These are phyloP conservation scores for Agrocybe pediades DNA, from an alignment of 768 basidiomycete species.

Conservation along the genomic window DNA sequence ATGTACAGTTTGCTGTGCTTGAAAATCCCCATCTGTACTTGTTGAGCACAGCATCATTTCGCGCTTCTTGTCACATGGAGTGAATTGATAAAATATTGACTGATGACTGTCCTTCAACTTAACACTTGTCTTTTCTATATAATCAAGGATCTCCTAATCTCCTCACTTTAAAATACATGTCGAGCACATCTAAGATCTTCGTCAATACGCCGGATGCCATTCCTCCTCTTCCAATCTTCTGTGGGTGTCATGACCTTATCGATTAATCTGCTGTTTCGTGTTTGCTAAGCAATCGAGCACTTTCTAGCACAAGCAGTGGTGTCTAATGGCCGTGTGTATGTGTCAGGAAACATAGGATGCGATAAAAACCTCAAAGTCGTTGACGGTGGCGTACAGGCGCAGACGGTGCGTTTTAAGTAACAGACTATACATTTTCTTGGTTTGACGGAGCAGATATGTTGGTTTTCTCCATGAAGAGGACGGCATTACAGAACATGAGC, in stretches of 20 bases:
- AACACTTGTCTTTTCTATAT: no score
- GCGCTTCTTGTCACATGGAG: no score
- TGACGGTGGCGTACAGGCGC: conserved; percentile 35
- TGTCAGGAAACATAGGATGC: conserved; percentile 41
- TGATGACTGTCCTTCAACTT: no score
- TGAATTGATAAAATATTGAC: no score
- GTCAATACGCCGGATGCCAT: conserved; percentile 32
- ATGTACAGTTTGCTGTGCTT: background rate
- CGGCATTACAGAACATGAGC: conserved; percentile 39
- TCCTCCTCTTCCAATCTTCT: conserved; percentile 37
- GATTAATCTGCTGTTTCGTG: background rate
- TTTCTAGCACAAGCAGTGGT: conserved; percentile 40
- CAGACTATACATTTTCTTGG: no score
- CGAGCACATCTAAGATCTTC: conserved; percentile 25
- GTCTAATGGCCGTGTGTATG: conserved; percentile 35
- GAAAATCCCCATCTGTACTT: no score
- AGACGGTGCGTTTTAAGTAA: conserved; percentile 26
- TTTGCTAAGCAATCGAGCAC: background rate
- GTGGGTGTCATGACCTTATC: conserved; percentile 18
- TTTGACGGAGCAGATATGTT: no score
- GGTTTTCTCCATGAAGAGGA: no score
- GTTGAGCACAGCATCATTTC: no score
- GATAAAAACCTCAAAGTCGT: conserved; percentile 33
- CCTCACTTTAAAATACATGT: no score
- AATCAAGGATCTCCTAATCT: no score